Evolutionary conservation across 2,329 filamentous ascomycete genomes (phyloP).

Genomic region (Botrytis elliptica): DNA sequence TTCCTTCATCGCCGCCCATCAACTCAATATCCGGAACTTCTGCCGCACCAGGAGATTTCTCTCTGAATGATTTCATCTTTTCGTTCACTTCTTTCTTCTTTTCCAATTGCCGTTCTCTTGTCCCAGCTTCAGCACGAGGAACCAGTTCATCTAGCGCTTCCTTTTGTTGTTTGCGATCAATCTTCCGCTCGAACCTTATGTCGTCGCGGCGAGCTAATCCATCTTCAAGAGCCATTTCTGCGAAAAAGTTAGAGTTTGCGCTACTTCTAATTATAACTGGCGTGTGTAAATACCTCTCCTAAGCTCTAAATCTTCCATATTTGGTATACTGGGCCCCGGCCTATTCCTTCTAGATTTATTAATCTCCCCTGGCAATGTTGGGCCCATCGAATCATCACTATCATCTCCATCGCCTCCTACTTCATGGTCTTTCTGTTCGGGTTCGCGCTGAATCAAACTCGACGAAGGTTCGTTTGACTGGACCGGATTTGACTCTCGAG

Average conservation of each 20-base stretch:
- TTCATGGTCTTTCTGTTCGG: neutral
- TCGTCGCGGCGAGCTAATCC: constrained; percentile 47
- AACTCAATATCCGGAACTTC: constrained; percentile 73
- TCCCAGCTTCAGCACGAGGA: constrained; percentile 79
- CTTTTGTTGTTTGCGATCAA: constrained; percentile 65
- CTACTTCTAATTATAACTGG: neutral
- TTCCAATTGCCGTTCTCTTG: constrained; percentile 80
- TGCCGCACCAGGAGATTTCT: constrained; percentile 62
- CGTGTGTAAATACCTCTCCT: constrained; percentile 44
- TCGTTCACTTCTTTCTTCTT: constrained; percentile 74
- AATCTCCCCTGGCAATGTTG: constrained; percentile 45
- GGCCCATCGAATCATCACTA: constrained; percentile 46
- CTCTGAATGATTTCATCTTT: constrained; percentile 69
- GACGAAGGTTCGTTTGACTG: constrained; percentile 21
- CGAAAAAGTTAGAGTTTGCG: constrained; percentile 19
- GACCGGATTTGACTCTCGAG: constrained; percentile 20
- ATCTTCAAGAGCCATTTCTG: constrained; percentile 48
- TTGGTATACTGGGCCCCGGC: constrained; percentile 65
- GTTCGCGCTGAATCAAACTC: constrained; percentile 4
- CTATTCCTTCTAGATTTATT: constrained; percentile 33
- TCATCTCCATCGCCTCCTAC: constrained; percentile 28
- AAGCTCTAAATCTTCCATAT: constrained; percentile 69
- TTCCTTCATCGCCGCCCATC: constrained; percentile 66
- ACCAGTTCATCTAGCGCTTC: constrained; percentile 76
- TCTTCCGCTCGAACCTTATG: constrained; percentile 60